Base-by-base conservation (phyloP, 2,329 filamentous ascomycete genomes). In the Colletotrichum melonis region DNA sequence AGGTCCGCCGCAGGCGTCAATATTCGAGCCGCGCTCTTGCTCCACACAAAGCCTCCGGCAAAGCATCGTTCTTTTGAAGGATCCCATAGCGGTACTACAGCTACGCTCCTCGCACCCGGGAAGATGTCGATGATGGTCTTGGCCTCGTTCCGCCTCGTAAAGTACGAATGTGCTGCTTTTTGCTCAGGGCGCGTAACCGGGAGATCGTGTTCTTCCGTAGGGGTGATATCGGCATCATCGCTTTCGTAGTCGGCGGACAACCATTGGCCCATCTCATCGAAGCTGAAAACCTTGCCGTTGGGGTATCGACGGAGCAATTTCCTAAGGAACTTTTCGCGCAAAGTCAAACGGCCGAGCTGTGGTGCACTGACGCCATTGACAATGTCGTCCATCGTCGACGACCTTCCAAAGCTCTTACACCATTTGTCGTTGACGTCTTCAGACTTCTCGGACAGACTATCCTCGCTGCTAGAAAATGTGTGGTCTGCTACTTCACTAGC, bases 231-330 rank as follows among this genome's bases (percentile, higher is more conserved):
- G 1, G 52, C 28, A 22, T 63, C 63, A 8, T 75, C 74, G n/a
- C 30, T 26, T 22, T 75, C 74, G 2, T 79, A 76, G 24, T 84
- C 80, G 6, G 78, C 78, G 0, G 78, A 77, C 1, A 81, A 79
- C 1, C 84, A 69, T 9, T 80, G 78, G 0, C 85, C 86, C 16
- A 81, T 76, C 4, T 79, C 79, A 16, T 83, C 83, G 52, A 84
- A 86, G 63, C 84, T 86, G 70, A 87, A 88, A 0, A 88, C 81
- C 70, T 84, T 84, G 0, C 88, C 88, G 6, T 81, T 79, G 0
- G 87, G 87, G 69, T 89, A 86, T 2, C 83, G 79, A 5, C 82
- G 82, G 2, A 88, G 77, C 9, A 89, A 80, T 1, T 79, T 80
- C 3, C 80, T 80, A 6, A 89, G 78, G 14, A 86, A 82, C 5